phyloP scores from a whole-genome alignment of 2,329 filamentous ascomycete genomes.

The Trichoderma breve region DNA sequence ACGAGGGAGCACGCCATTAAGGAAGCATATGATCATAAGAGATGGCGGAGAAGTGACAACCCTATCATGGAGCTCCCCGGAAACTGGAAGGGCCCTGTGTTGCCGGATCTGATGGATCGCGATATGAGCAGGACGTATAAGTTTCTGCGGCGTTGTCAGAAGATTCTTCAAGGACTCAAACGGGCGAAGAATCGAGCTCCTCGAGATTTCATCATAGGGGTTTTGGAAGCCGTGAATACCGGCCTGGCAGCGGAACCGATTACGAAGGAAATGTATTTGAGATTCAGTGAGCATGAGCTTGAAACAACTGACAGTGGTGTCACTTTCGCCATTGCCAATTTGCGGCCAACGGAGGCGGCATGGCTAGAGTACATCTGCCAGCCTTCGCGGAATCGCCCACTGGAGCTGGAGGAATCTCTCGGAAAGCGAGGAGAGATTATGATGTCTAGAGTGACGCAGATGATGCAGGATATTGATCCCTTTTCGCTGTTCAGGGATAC shows the following conservation, averaged over 20 bases:
- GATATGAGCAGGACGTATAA: constrained; percentile 27
- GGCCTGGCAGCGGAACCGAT: constrained; percentile 19
- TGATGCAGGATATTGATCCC: constrained; percentile 26
- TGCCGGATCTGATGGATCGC: constrained; percentile 24
- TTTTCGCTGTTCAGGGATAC: constrained; percentile 23
- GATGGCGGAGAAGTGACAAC: constrained; percentile 6
- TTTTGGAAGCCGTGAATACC: constrained; percentile 13
- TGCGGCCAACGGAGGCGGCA: constrained; percentile 27
- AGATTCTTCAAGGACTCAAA: constrained; percentile 21
- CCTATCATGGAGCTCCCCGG: constrained; percentile 27
- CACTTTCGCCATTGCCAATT: background rate
- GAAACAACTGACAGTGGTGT: background rate
- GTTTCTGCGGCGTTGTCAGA: constrained; percentile 21
- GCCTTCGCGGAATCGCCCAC: constrained; percentile 18
- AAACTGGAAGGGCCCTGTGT: constrained; percentile 28
- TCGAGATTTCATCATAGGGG: constrained; percentile 23
- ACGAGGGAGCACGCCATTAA: constrained; percentile 22
- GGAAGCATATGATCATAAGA: constrained; percentile 21
- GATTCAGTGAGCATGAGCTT: constrained; percentile 23
- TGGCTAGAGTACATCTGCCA: constrained; percentile 28
- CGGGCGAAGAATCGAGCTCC: constrained; percentile 23
- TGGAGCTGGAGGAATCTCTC: background rate
- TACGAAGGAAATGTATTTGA: background rate
- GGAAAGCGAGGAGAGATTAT: constrained; percentile 23
- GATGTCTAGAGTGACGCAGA: constrained; percentile 24